These are phyloP conservation scores for Penicillium sp. DNA, from an alignment of 2,329 filamentous ascomycete species.

Conservation along the genomic window DNA sequence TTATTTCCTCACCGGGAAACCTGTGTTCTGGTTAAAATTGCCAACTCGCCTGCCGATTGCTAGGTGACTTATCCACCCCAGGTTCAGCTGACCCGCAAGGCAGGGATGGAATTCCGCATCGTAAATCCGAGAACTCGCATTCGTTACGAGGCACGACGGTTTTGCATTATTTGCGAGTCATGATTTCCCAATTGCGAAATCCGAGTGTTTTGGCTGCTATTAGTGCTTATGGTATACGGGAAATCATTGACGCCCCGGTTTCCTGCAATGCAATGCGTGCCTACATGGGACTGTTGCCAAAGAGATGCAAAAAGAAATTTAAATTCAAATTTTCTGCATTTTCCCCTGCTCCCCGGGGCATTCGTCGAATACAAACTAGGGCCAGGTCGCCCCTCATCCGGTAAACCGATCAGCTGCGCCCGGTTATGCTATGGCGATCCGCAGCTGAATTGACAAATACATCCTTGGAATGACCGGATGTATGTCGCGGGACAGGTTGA, in stretches of 20 bases:
- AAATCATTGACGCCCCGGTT: not conserved
- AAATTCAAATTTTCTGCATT: not conserved
- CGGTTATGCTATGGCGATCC: too few relatives aligned
- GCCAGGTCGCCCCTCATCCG: not conserved
- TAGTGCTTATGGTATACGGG: not conserved
- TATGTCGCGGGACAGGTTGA: not conserved
- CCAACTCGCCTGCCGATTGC: not conserved
- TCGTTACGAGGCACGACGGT: not conserved
- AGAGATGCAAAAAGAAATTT: not conserved
- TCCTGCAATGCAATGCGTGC: not conserved
- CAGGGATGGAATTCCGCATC: not conserved
- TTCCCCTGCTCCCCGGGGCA: not conserved
- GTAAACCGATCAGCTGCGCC: not conserved
- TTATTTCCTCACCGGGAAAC: not conserved
- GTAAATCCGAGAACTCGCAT: not conserved
- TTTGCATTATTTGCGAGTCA: too few relatives aligned
- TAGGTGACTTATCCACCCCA: not conserved
- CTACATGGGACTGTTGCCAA: not conserved
- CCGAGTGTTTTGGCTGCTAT: not conserved
- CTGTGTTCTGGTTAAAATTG: not conserved
- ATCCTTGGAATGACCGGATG: not conserved
- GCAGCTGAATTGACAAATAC: not conserved
- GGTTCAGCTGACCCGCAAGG: not conserved
- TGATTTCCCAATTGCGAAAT: too few relatives aligned
- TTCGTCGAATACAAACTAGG: not conserved